phyloP scores from a whole-genome alignment of 1,284 basidiomycete species.

The Volvariella surrecta region DNA sequence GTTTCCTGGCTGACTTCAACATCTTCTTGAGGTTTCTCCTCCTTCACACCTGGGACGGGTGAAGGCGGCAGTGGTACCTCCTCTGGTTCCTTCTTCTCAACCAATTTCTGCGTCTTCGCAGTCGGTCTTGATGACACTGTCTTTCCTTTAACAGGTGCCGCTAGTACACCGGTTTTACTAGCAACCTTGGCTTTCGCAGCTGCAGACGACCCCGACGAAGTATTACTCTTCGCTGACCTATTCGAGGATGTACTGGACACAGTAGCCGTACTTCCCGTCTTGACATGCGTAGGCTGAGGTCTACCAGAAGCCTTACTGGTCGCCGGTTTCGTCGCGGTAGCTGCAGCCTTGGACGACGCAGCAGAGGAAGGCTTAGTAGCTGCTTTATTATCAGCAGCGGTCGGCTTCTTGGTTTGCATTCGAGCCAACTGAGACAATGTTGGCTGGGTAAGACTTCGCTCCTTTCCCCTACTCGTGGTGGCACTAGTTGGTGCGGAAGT shows the following conservation, averaged over 20 bases:
- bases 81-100: constrained; percentile 13
- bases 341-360: not conserved
- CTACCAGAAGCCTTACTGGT: not conserved
- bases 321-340: not conserved
- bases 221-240: too few relatives aligned
- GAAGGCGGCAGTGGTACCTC: constrained; percentile 20
- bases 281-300: not conserved
- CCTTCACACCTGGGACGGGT: constrained; percentile 12
- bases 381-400: not conserved
- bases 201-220: constrained; percentile 6
- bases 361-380: too few relatives aligned
- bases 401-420: not conserved
- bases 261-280: too few relatives aligned
- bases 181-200: not conserved
- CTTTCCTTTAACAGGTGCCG: too few relatives aligned
- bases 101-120: not conserved
- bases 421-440: constrained; percentile 16
- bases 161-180: too few relatives aligned
- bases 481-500: constrained; percentile 4
- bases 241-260: too few relatives aligned
- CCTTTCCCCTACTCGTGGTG: constrained; percentile 3
- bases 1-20: too few relatives aligned
- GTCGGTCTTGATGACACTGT: too few relatives aligned
- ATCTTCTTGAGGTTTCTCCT: too few relatives aligned
- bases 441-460: constrained; percentile 13